Evolutionary conservation across 192 early-diverging fungal species (phyloP).

Genomic region (Bifiguratus adelaidae): DNA sequence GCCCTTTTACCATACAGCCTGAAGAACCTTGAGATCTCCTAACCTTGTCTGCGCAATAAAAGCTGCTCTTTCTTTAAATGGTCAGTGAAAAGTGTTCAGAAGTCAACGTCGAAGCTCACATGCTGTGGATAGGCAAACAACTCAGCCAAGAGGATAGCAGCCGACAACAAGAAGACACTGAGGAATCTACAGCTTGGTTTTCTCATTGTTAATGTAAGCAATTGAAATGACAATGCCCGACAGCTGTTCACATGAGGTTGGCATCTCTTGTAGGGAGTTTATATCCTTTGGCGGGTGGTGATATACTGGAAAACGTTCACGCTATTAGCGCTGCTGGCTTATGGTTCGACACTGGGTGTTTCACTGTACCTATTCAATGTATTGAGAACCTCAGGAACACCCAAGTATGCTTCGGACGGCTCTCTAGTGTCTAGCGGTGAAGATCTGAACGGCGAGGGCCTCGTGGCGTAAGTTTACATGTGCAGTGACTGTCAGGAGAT

Average conservation of each 20-base stretch:
- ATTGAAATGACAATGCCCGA: neutral
- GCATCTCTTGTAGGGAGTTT: slow-evolving; percentile 20
- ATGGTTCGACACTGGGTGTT: slow-evolving; percentile 28
- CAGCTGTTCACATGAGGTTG: neutral
- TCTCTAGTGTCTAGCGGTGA: slow-evolving; percentile 27
- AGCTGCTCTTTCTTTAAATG: too few species aligned
- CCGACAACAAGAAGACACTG: slow-evolving; percentile 40
- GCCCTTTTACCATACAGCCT: too few species aligned
- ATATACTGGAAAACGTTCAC: slow-evolving; percentile 39
- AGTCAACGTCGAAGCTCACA: too few species aligned
- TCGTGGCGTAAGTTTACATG: slow-evolving; percentile 33
- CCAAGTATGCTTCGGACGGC: slow-evolving; percentile 29
- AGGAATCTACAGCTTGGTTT: slow-evolving; percentile 37
- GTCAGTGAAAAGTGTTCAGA: too few species aligned
- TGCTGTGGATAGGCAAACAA: slow-evolving; percentile 63
- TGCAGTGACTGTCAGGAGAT: too few species aligned
- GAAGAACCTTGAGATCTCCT: too few species aligned
- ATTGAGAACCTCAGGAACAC: slow-evolving; percentile 28
- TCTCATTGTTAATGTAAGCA: slow-evolving; percentile 33
- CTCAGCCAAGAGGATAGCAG: slow-evolving; percentile 50
- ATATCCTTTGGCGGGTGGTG: slow-evolving; percentile 40
- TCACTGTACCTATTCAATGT: slow-evolving; percentile 34
- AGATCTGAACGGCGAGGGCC: slow-evolving; percentile 40
- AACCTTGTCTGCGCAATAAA: too few species aligned
- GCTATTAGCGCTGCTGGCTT: slow-evolving; percentile 23